phyloP scores from a whole-genome alignment of 1,284 basidiomycete genomes.

The Inonotus hispidus region DNA sequence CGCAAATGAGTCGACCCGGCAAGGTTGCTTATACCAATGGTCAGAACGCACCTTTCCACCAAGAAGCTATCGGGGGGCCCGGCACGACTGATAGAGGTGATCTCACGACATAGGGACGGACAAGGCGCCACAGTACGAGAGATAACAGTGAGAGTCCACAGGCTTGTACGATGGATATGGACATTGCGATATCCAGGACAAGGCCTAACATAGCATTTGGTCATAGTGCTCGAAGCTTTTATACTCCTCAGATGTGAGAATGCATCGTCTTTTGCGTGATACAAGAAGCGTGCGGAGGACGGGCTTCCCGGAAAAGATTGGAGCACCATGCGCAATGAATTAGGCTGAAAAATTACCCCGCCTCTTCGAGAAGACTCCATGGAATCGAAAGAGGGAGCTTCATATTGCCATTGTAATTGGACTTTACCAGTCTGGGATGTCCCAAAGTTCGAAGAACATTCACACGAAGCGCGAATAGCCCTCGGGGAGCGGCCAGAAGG shows the following conservation, averaged over 20 bases:
- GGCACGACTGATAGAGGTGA: slow-evolving; percentile 11
- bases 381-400: neutral
- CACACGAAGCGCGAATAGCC: neutral
- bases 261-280: neutral
- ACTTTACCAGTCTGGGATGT: neutral
- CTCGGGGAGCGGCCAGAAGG: neutral
- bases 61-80: slow-evolving; percentile 13
- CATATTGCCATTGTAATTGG: neutral
- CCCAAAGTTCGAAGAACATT: neutral
- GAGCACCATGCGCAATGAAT: neutral
- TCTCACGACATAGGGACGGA: slow-evolving; percentile 6
- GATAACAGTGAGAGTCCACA: neutral
- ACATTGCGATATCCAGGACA: neutral
- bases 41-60: slow-evolving; percentile 16
- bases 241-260: slow-evolving; percentile 1
- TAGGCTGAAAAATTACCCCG: neutral
- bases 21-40: neutral
- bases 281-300: neutral
- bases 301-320: neutral
- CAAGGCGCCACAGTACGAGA: slow-evolving; percentile 9
- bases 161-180: neutral
- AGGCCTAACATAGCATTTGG: neutral
- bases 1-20: neutral
- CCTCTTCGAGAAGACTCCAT: neutral
- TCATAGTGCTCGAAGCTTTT: neutral